Base-by-base conservation (phyloP, 2,329 filamentous ascomycete species). In the Elsinoe necatrix region DNA sequence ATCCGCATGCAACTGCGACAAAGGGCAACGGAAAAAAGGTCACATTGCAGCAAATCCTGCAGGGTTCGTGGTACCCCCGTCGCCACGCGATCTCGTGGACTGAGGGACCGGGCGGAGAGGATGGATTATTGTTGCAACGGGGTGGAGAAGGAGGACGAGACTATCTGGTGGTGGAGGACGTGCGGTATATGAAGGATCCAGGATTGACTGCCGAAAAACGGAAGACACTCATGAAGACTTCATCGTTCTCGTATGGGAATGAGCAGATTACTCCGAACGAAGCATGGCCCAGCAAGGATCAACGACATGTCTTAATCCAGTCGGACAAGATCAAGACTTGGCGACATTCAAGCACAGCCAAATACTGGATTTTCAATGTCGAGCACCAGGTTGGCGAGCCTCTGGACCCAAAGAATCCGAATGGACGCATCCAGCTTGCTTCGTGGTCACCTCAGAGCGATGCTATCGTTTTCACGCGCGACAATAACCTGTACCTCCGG, bases 301-400 rank as follows among this genome's bases (percentile, higher is more conserved):
- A 95, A 69, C 89, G 84, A 65, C 92, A 88, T 68, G 89, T 98
- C 2, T 78, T 98, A 54, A 74, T 96, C n/a, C 79, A 84, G 51
- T 89, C 89, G 7, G 76, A 89, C 54, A 68, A 75, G 20, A 73
- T 87, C 69, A 82, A 81, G 64, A 90, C 93, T 64, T 98, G 90
- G 86, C 84, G 93, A 62, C 87, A 97, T 70, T 97, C 92, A 0
- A 91, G 82, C 66, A 90, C 84, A 8, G 92, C 86, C 0, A 77
- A 80, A 23, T 98, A 96, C 74, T 98, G 87, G 83, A 84, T 98
- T 59, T 87, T 96, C 62, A 87, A 98, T 67, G 93, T 98, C 23
- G 82, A 81, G 29, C 85, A 83, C 0, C 91, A 96, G 68, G 79
- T 73, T 0, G 87, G 80, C 1, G 80, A 95, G 70, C 83, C 93